These are phyloP conservation scores for Mallotus nudiflorus DNA, from an alignment of 345 rosid species.

Conservation along the genomic window DNA sequence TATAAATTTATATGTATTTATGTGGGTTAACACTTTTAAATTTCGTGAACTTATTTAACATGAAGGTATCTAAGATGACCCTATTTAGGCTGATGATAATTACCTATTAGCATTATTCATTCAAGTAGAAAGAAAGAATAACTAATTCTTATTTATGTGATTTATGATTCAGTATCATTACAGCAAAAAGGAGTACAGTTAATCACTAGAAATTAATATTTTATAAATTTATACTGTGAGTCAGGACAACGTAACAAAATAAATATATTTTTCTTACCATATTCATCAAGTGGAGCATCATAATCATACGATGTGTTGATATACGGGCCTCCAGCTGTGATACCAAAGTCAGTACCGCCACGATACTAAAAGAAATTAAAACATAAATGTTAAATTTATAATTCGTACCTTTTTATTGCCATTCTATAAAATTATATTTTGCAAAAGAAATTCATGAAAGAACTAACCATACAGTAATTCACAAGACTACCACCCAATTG, in stretches of 20 bases:
- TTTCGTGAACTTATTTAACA: too few species aligned
- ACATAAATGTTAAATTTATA: too few species aligned
- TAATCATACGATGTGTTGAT: constrained; percentile 19
- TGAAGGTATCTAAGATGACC: constrained; percentile 19
- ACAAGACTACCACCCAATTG: constrained; percentile 10
- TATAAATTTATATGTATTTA: too few species aligned
- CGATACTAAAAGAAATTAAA: constrained; percentile 5
- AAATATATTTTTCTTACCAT: constrained; percentile 9
- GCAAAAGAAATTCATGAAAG: neutral
- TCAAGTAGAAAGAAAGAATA: neutral
- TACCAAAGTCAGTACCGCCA: constrained; percentile 24
- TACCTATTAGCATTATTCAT: neutral
- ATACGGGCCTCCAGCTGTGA: constrained; percentile 14
- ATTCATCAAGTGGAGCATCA: constrained; percentile 26
- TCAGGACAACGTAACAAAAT: too few species aligned
- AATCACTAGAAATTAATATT: too few species aligned
- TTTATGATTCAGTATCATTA: too few species aligned
- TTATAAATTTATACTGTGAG: too few species aligned
- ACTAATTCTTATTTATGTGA: too few species aligned
- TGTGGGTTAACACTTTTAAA: too few species aligned
- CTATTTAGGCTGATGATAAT: constrained; percentile 17
- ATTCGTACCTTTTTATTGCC: too few species aligned
- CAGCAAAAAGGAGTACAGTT: too few species aligned
- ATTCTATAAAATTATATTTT: too few species aligned
- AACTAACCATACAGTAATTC: constrained; percentile 28